These are phyloP conservation scores for Colletotrichum lindemuthianum DNA, from an alignment of 2,329 filamentous ascomycete genomes.

Conservation along the genomic window DNA sequence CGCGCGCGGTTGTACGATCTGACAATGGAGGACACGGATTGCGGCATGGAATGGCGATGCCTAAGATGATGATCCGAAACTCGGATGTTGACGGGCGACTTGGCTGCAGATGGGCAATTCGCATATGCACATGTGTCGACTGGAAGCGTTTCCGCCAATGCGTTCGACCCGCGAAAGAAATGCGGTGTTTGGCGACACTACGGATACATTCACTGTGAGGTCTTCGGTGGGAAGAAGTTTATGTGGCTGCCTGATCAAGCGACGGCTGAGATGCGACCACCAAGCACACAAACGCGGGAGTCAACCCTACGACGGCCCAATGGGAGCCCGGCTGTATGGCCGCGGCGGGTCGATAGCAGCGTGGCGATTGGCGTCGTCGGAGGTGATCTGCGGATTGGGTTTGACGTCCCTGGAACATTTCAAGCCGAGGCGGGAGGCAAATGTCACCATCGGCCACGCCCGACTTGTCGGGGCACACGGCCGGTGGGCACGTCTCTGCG, in stretches of 20 bases:
- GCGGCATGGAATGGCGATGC: constrained; percentile 1
- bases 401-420: constrained; percentile 1
- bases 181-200: no score
- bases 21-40: no score
- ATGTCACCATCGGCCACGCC: constrained; percentile 16
- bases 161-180: no score
- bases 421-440: constrained; percentile 7
- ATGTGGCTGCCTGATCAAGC: constrained; percentile 27
- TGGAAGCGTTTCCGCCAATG: not conserved
- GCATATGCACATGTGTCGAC: not conserved
- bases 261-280: constrained; percentile 9
- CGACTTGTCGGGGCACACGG: constrained; percentile 19
- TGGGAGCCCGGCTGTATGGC: constrained; percentile 4
- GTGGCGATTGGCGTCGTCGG: constrained; percentile 16
- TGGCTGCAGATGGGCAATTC: constrained; percentile 1
- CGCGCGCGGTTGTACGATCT: no score
- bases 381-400: constrained; percentile 20
- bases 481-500: not conserved
- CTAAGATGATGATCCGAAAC: not conserved
- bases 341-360: not conserved
- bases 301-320: constrained; percentile 9
- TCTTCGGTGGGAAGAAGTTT: not conserved
- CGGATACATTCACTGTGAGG: no score
- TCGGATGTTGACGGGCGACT: not conserved
- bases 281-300: not conserved